These are phyloP conservation scores for Ochetophila trinervis DNA, from an alignment of 306 rosid genomes.

Conservation along the genomic window DNA sequence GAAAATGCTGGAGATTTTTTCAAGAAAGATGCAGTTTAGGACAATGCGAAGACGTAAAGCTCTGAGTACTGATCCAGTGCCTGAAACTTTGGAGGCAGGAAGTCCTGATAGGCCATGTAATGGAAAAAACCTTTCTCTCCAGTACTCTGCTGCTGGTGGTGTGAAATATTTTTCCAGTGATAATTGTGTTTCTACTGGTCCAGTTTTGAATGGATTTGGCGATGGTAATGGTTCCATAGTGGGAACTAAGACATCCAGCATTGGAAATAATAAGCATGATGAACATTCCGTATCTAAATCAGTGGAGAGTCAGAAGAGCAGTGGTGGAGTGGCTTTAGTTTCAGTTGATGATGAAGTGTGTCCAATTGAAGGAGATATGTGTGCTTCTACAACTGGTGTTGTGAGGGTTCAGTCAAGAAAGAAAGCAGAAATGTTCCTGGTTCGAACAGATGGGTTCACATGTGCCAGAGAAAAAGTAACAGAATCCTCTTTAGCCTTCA, in stretches of 20 bases:
- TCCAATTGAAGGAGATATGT: slow-evolving; percentile 72
- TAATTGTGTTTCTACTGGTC: slow-evolving; percentile 36
- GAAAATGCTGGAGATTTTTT: slow-evolving; percentile 39
- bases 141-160: slow-evolving; percentile 31
- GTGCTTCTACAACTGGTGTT: slow-evolving; percentile 94
- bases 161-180: slow-evolving; percentile 35
- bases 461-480: slow-evolving; percentile 92
- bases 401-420: slow-evolving; percentile 96
- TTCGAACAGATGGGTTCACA: slow-evolving; percentile 91
- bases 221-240: slow-evolving; percentile 36
- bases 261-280: slow-evolving; percentile 27
- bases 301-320: slow-evolving; percentile 30
- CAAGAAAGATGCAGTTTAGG: slow-evolving; percentile 32
- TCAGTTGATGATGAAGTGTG: slow-evolving; percentile 44
- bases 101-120: slow-evolving; percentile 38
- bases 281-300: slow-evolving; percentile 33
- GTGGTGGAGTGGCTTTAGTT: slow-evolving; percentile 35
- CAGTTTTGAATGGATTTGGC: slow-evolving; percentile 42
- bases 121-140: slow-evolving; percentile 33
- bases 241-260: slow-evolving; percentile 23
- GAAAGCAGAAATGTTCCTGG: slow-evolving; percentile 97
- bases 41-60: slow-evolving; percentile 23
- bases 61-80: slow-evolving; percentile 28
- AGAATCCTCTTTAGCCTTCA: slow-evolving; percentile 92
- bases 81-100: slow-evolving; percentile 37